Evolutionary conservation across 768 basidiomycete genomes (phyloP).

Genomic region (Coprinopsis sp.): DNA sequence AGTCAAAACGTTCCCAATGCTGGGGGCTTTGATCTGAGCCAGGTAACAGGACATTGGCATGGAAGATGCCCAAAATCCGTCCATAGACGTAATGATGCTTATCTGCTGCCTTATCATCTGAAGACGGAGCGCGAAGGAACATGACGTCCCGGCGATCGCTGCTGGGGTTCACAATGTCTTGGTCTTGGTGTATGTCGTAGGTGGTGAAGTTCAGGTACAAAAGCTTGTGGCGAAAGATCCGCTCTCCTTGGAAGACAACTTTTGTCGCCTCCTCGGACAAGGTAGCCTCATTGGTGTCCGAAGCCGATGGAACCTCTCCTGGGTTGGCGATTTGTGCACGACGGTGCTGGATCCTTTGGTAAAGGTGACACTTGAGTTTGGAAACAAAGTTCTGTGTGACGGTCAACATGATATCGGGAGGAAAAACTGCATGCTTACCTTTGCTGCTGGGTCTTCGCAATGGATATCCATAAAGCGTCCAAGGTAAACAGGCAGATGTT

Average conservation of each 20-base stretch:
- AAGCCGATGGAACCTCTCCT: too few species aligned
- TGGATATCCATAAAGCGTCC: too few species aligned
- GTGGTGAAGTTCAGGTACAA: slow-evolving; percentile 15
- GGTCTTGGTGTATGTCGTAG: slow-evolving; percentile 15
- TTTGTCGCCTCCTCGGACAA: background rate
- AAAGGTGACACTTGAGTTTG: slow-evolving; percentile 30
- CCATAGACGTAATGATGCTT: slow-evolving; percentile 20
- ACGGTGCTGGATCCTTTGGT: slow-evolving; percentile 21
- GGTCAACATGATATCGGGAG: background rate
- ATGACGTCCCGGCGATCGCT: background rate
- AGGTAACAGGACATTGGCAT: slow-evolving; percentile 11
- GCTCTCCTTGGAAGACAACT: slow-evolving; percentile 6
- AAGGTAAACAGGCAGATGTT: too few species aligned
- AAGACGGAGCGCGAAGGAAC: background rate
- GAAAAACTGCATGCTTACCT: background rate
- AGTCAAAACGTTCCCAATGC: background rate
- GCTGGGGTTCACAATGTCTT: too few species aligned
- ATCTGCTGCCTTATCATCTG: slow-evolving; percentile 13
- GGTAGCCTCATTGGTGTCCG: background rate
- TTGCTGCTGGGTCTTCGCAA: too few species aligned
- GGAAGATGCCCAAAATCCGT: slow-evolving; percentile 17
- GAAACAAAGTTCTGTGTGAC: slow-evolving; percentile 24
- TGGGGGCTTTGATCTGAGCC: background rate
- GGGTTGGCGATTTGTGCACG: background rate
- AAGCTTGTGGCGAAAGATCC: slow-evolving; percentile 12